phyloP scores from a whole-genome alignment of 495 filamentous ascomycete species.

The Opeltia flavorubescens region DNA sequence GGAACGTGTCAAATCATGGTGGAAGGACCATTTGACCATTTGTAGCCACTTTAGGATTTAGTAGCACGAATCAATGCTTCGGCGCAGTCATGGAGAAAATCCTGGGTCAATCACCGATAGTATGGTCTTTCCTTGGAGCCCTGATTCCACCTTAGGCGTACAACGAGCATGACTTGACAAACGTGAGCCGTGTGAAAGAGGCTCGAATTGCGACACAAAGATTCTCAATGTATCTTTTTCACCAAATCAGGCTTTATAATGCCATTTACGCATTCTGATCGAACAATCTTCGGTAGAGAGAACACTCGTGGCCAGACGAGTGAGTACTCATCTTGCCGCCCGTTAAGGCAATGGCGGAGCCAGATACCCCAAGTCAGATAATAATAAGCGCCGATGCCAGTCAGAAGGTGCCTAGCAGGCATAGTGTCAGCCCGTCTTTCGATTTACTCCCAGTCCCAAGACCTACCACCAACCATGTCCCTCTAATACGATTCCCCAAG shows the following conservation, averaged over 20 bases:
- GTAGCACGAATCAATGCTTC: no score
- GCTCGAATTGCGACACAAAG: not conserved
- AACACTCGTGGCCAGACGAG: slow-evolving; percentile 57
- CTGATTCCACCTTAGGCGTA: no score
- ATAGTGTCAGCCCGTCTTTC: not conserved
- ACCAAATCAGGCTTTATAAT: slow-evolving; percentile 9
- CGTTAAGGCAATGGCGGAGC: slow-evolving; percentile 67
- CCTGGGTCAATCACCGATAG: no score
- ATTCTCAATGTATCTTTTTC: slow-evolving; percentile 30
- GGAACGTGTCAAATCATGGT: no score
- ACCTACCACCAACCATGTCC: slow-evolving; percentile 97
- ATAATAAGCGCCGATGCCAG: slow-evolving; percentile 57
- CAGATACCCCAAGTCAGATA: slow-evolving; percentile 82
- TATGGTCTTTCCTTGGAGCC: no score
- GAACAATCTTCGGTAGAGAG: slow-evolving; percentile 52
- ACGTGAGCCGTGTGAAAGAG: not conserved
- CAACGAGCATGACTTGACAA: not conserved
- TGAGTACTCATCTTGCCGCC: slow-evolving; percentile 59
- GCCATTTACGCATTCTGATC: slow-evolving; percentile 21
- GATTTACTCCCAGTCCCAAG: slow-evolving; percentile 18
- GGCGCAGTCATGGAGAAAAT: no score
- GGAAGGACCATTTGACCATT: no score
- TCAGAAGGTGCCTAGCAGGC: slow-evolving; percentile 46
- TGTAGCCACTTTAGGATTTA: no score
- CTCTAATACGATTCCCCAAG: slow-evolving; percentile 83